Base-by-base conservation (phyloP, 345 rosid genomes). In the Moringa oleifera region DNA sequence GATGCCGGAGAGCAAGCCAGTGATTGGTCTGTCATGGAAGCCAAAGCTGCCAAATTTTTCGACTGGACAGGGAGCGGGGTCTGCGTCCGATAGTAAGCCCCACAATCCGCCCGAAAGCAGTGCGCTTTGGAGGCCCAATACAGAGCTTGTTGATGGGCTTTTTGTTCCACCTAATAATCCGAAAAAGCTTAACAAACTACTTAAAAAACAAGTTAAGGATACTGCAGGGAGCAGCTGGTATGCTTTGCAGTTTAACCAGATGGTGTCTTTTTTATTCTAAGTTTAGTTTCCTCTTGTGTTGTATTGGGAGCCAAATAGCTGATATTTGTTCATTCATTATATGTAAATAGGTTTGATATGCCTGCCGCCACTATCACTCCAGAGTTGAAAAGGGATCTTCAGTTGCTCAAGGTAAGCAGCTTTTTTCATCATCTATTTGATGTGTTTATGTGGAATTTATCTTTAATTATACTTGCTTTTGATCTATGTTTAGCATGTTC, bases 331-430 rank as follows among this genome's bases (percentile, higher is more conserved):
- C 6, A 33, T 57, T 23, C 31, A 37, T 17, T 17, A 21, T 18
- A 45, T 67, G 8, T 68, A 51, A 53, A 20, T 71, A 94, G 97
- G 99, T 90, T 94, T 73, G 91, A 86, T 71, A 88, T 90, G 99
- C 89, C 97, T 13, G 97, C 97, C 18, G 87, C 88, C 0, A 86
- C 87, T 21, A 65, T 90, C 45, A 94, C 99, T 18, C 93, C 90
- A 0, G 96, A 94, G 72, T 72, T 94, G 79, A 94, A 86, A 73
- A 90, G 75, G 59, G 96, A 94, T 77, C 90, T 94, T 61, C 89
- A 94, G 73, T 57, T 90, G 28, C 88, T 94, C n/a, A 94, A 90
- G 97, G 95, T 94, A 52, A 7, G n/a, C 12, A 7, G 9, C 13
- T 15, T 41, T 41, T 1, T 24, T 46, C 45, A 36, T 64, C 37